These are phyloP conservation scores for Echeveria elegans DNA, from an alignment of 164 flowering plant genomes.

Conservation along the genomic window DNA sequence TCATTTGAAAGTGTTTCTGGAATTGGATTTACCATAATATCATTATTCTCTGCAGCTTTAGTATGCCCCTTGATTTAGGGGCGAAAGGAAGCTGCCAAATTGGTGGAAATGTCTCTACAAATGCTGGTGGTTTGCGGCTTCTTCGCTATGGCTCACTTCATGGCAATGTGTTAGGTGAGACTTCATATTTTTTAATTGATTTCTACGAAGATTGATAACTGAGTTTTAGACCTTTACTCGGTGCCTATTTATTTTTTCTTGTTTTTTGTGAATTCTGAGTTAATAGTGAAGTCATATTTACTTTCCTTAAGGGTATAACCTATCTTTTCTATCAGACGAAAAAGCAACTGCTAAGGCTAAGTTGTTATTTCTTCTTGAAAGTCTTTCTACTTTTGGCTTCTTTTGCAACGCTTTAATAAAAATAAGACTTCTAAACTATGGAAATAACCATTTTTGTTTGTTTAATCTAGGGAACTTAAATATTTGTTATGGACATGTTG, in stretches of 20 bases:
- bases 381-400: neutral
- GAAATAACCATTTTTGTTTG: neutral
- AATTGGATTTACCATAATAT: neutral
- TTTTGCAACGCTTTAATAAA: neutral
- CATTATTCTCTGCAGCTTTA: slow-evolving; percentile 45
- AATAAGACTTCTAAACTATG: neutral
- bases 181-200: slow-evolving; percentile 4
- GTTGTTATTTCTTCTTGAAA: neutral
- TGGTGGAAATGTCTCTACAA: slow-evolving; percentile 97
- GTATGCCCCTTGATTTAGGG: slow-evolving; percentile 98
- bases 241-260: neutral
- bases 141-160: slow-evolving; percentile 97
- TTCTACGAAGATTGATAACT: neutral
- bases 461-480: neutral
- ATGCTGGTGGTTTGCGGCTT: slow-evolving; percentile 94
- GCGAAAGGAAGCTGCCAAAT: slow-evolving; percentile 99
- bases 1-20: neutral
- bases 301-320: neutral
- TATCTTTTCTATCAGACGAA: neutral
- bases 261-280: neutral
- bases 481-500: neutral
- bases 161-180: slow-evolving; percentile 86
- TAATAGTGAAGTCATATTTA: too few relatives aligned
- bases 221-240: neutral
- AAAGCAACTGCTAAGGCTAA: neutral